Evolutionary conservation across 2,329 filamentous ascomycete species (phyloP).

Genomic region (Calonectria crousiana): DNA sequence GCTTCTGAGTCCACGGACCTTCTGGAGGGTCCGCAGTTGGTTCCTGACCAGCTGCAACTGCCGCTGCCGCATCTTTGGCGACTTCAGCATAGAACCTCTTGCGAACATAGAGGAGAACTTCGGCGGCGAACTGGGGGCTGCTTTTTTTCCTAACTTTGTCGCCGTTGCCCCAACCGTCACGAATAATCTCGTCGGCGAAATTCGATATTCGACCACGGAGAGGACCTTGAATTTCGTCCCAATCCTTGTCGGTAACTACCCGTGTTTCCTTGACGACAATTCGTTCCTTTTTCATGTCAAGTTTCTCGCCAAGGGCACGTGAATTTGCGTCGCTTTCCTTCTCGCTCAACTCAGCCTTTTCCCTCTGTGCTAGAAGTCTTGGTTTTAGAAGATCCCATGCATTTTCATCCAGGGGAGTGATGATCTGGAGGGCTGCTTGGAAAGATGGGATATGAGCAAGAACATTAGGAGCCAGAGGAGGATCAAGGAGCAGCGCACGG

Average conservation of each 20-base stretch:
- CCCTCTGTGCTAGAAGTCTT: constrained; percentile 74
- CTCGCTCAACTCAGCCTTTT: constrained; percentile 72
- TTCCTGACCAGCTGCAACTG: constrained; percentile 59
- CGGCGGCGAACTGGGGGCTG: constrained; percentile 76
- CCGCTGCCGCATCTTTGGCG: constrained; percentile 63
- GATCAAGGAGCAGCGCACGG: constrained; percentile 74
- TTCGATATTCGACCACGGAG: constrained; percentile 73
- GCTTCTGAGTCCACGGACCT: constrained; percentile 68
- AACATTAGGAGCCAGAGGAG: constrained; percentile 72
- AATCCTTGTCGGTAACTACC: constrained; percentile 74
- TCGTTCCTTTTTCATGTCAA: not conserved
- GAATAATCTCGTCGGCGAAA: constrained; percentile 79
- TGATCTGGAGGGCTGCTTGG: constrained; percentile 78
- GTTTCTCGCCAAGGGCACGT: constrained; percentile 50
- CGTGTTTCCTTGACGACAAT: constrained; percentile 43
- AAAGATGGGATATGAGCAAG: constrained; percentile 80
- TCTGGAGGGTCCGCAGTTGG: constrained; percentile 62
- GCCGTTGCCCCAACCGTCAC: constrained; percentile 73
- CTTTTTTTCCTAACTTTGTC: constrained; percentile 72
- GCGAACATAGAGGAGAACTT: constrained; percentile 76
- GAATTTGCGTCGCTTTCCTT: constrained; percentile 51
- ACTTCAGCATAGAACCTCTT: constrained; percentile 74
- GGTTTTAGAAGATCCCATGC: constrained; percentile 78
- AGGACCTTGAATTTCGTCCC: constrained; percentile 78
- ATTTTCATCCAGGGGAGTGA: constrained; percentile 74